Conservation (phyloP, 2,329 filamentous ascomycete species). For the Alternaria sp. region DNA sequence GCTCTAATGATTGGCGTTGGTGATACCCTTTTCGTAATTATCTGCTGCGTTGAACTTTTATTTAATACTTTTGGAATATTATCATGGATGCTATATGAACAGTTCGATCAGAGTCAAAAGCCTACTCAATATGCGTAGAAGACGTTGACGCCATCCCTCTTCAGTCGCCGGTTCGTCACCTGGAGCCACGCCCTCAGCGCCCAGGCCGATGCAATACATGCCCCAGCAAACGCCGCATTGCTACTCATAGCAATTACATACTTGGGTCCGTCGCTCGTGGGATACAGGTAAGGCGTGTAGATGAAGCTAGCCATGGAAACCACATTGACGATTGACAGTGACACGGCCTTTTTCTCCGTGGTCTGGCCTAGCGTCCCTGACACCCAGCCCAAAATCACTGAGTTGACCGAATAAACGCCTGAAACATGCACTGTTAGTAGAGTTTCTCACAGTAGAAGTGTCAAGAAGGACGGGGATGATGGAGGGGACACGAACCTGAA, state of each 20-base stretch:
- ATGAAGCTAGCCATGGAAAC: constrained; percentile 50
- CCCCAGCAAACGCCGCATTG: constrained; percentile 27
- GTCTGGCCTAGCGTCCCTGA: constrained; percentile 49
- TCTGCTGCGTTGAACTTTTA: neutral
- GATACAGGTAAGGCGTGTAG: constrained; percentile 40
- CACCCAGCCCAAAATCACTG: constrained; percentile 49
- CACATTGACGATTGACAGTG: constrained; percentile 50
- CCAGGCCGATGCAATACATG: constrained; percentile 21
- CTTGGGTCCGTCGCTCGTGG: constrained; percentile 23
- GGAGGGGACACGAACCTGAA: neutral
- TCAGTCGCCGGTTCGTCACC: constrained; percentile 16
- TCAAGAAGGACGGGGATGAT: no score
- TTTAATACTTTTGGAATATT: neutral
- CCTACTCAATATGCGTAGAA: constrained; percentile 19
- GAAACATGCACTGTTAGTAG: constrained; percentile 10
- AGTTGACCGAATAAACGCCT: constrained; percentile 42
- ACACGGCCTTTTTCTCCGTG: constrained; percentile 51
- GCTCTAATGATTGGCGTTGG: neutral
- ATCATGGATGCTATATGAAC: neutral
- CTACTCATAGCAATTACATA: constrained; percentile 28
- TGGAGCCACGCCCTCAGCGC: constrained; percentile 18
- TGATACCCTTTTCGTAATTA: neutral
- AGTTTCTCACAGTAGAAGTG: neutral
- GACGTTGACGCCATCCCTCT: constrained; percentile 12
- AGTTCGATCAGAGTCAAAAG: neutral